phyloP scores from a whole-genome alignment of 306 rosid genomes.

The Trifolium pratense region DNA sequence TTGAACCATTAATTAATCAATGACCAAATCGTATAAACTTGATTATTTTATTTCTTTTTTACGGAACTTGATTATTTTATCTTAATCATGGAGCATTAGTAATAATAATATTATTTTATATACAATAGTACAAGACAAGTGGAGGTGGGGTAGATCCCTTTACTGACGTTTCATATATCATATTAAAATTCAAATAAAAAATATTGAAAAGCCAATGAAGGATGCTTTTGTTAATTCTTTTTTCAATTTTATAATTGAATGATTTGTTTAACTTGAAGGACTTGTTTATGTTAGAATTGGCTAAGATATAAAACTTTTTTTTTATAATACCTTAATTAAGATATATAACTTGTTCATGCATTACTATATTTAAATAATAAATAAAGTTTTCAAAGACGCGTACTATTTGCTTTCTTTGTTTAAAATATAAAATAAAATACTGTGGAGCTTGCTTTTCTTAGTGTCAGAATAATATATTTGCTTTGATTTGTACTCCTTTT shows the following conservation, averaged over 20 bases:
- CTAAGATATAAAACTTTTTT: too few species aligned
- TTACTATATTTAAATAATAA: conserved; percentile 30
- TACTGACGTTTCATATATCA: conserved; percentile 48
- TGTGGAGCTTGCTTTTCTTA: conserved; percentile 38
- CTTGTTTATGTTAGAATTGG: too few species aligned
- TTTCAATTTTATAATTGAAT: conserved; percentile 36
- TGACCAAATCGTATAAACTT: conserved; percentile 48
- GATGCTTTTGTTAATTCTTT: conserved; percentile 41
- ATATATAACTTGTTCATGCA: conserved; percentile 36
- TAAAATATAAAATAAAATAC: conserved; percentile 25
- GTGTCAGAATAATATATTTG: conserved; percentile 37
- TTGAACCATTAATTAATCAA: conserved; percentile 49
- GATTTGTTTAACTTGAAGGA: too few species aligned
- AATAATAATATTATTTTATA: not conserved
- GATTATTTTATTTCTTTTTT: conserved; percentile 1
- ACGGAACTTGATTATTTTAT: conserved; percentile 34
- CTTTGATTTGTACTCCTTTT: conserved; percentile 43
- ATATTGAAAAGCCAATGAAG: conserved; percentile 45
- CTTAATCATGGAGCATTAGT: conserved; percentile 42
- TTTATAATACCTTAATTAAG: too few species aligned
- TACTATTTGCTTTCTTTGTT: conserved; percentile 22
- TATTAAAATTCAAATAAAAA: conserved; percentile 40
- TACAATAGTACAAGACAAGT: conserved; percentile 43
- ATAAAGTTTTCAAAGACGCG: conserved; percentile 32
- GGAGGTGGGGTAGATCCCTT: conserved; percentile 48